Base-by-base conservation (phyloP, 2,329 filamentous ascomycete genomes). In the Botrytis cinerea region DNA sequence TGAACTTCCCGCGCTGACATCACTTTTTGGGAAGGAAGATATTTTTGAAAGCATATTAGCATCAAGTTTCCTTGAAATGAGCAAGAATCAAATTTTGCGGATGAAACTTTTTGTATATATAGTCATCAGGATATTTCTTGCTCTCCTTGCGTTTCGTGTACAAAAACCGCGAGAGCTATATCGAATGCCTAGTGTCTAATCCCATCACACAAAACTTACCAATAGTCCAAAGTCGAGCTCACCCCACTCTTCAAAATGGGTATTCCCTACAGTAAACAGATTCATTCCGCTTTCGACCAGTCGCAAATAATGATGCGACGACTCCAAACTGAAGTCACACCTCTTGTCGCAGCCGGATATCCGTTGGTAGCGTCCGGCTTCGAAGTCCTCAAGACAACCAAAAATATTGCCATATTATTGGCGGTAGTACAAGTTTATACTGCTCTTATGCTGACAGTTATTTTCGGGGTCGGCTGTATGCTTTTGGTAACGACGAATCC, bases 191-290 rank as follows among this genome's bases (percentile, higher is more conserved):
- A 43, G 25, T n/a, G 18, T 9, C 22, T 20, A 9, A 1, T 25
- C 38, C 25, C 38, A 43, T 25, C 16, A 43, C 8, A n/a, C 38
- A 22, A 25, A 16, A 20, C 20, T 22, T 1, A 22, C 7, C 12
- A 16, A 12, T 10, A 5, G 0, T 46, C n/a, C 18, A 32, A 16
- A 66, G 22, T 45, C 28, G n/a, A 35, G 8, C 4, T 28, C 61
- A 45, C 8, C 28, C 18, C 62, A 25, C 8, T 10, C 10, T 28
- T 8, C 62, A 67, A 40, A 54, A 67, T 67, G 64, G 46, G 64
- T n/a, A 35, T 67, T 1, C 64, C 64, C 0, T 67, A 67, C 35
- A 67, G 64, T 46, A 67, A 67, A 51, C 64, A 67, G 20, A 67
- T 67, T 16, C 64, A 51, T 1, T 12, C 32, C 46, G 64, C 64